A percentile compares a stretch with the other conserved stretches of the same genome.
Evolutionary conservation across 306 rosid genomes (phyloP).

Genomic region (Lathyrus oleraceus): DNA sequence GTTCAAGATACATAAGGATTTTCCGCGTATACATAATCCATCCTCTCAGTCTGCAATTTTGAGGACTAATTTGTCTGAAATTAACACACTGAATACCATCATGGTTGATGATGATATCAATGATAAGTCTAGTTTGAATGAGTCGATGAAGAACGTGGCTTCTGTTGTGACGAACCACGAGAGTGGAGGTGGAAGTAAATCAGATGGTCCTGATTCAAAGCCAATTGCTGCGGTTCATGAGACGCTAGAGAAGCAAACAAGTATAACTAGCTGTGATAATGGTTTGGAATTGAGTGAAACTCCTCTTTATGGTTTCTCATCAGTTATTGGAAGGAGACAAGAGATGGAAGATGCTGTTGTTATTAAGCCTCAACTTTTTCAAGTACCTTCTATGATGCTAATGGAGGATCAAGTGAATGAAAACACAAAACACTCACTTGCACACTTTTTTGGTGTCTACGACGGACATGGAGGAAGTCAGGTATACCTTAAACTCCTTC

Average conservation of each 20-base stretch:
- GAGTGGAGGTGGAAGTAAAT: slow-evolving; percentile 48
- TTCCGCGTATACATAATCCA: slow-evolving; percentile 23
- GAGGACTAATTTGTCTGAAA: slow-evolving; percentile 26
- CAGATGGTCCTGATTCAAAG: slow-evolving; percentile 45
- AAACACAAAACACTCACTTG: slow-evolving; percentile 29
- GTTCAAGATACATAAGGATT: slow-evolving; percentile 31
- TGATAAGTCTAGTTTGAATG: slow-evolving; percentile 13
- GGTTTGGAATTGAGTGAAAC: slow-evolving; percentile 38
- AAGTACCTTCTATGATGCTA: slow-evolving; percentile 52
- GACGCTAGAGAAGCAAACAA: slow-evolving; percentile 39
- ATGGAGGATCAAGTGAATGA: slow-evolving; percentile 42
- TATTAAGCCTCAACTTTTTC: slow-evolving; percentile 50
- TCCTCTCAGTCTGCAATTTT: slow-evolving; percentile 37
- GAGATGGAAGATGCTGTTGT: slow-evolving; percentile 85
- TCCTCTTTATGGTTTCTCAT: slow-evolving; percentile 69
- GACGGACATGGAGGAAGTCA: slow-evolving; percentile 84
- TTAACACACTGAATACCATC: slow-evolving; percentile 15
- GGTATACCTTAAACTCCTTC: slow-evolving; percentile 45
- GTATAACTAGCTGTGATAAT: slow-evolving; percentile 37
- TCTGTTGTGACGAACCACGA: slow-evolving; percentile 36
- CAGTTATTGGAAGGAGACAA: slow-evolving; percentile 65
- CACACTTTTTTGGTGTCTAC: slow-evolving; percentile 73
- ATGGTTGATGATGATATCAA: slow-evolving; percentile 35
- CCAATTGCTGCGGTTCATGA: slow-evolving; percentile 20
- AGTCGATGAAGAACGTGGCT: slow-evolving; percentile 37